These are phyloP conservation scores for Ottelia alismoides DNA, from an alignment of 106 monocot genomes.

Conservation along the genomic window DNA sequence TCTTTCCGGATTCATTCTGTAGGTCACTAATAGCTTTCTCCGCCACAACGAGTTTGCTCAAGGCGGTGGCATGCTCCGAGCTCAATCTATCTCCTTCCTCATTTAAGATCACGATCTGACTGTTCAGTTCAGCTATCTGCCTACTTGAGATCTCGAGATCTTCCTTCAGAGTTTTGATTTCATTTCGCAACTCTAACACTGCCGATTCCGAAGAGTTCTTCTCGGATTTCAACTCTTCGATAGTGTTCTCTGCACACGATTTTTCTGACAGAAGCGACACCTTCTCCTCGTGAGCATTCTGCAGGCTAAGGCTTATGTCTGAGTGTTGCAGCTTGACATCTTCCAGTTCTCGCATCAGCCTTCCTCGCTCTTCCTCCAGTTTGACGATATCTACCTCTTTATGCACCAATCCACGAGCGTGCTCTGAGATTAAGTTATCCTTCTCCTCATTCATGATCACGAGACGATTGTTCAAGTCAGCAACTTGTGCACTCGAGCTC, in stretches of 20 bases:
- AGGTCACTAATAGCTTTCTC: neutral
- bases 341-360: slow-evolving; percentile 11
- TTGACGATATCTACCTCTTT: no score
- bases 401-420: neutral
- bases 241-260: slow-evolving; percentile 19
- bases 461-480: slow-evolving; percentile 2
- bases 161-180: slow-evolving; percentile 7
- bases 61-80: neutral
- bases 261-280: slow-evolving; percentile 5
- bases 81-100: slow-evolving; percentile 3
- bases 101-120: neutral
- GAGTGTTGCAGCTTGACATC: neutral
- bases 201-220: neutral
- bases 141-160: slow-evolving; percentile 1
- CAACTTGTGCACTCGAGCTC: neutral
- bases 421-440: slow-evolving; percentile 1
- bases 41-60: neutral
- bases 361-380: no score
- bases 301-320: neutral
- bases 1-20: slow-evolving; percentile 4
- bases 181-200: neutral
- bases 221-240: slow-evolving; percentile 21
- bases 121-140: neutral
- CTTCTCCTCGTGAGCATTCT: neutral
- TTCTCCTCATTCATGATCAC: slow-evolving; percentile 9